Percentiles rank a stretch among this genome's conserved stretches.
Evolutionary conservation across 352 stramenopile genomes (phyloP).

Genomic region (Pythium monospermum): DNA sequence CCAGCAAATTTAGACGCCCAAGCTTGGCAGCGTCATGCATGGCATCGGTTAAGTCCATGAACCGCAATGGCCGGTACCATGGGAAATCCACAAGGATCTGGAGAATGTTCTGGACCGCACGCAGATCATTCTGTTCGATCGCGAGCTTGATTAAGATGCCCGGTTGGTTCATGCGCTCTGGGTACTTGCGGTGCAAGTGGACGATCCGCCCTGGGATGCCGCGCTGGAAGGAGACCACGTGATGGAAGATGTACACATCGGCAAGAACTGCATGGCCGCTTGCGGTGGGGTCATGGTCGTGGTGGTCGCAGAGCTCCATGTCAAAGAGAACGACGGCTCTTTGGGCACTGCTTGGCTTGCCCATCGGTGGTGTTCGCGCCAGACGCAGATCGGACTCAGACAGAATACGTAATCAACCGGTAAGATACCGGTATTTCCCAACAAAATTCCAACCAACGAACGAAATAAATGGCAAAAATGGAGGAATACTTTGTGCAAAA

Average conservation of each 20-base stretch:
- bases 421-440: not conserved
- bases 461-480: slow-evolving; percentile 31
- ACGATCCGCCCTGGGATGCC: slow-evolving; percentile 15
- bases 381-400: too few relatives aligned
- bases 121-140: slow-evolving; percentile 8
- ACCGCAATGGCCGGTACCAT: slow-evolving; percentile 13
- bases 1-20: slow-evolving; percentile 14
- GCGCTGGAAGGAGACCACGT: slow-evolving; percentile 12
- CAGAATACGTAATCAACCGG: too few relatives aligned
- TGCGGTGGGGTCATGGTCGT: too few relatives aligned
- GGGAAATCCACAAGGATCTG: slow-evolving; percentile 4
- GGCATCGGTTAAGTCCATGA: slow-evolving; percentile 13
- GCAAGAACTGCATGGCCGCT: too few relatives aligned
- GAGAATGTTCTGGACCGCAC: slow-evolving; percentile 3
- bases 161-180: slow-evolving; percentile 3
- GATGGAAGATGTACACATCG: slow-evolving; percentile 6
- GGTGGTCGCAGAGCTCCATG: too few relatives aligned
- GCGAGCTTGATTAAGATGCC: slow-evolving; percentile 10
- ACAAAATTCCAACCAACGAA: not conserved
- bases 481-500: slow-evolving; percentile 61
- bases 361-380: too few relatives aligned
- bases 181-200: slow-evolving; percentile 1
- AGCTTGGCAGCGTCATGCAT: slow-evolving; percentile 18
- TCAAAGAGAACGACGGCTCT: too few relatives aligned
- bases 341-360: too few relatives aligned